These are phyloP conservation scores for Zygotorulaspora florentina DNA, from an alignment of 805 yeast species.

Conservation along the genomic window DNA sequence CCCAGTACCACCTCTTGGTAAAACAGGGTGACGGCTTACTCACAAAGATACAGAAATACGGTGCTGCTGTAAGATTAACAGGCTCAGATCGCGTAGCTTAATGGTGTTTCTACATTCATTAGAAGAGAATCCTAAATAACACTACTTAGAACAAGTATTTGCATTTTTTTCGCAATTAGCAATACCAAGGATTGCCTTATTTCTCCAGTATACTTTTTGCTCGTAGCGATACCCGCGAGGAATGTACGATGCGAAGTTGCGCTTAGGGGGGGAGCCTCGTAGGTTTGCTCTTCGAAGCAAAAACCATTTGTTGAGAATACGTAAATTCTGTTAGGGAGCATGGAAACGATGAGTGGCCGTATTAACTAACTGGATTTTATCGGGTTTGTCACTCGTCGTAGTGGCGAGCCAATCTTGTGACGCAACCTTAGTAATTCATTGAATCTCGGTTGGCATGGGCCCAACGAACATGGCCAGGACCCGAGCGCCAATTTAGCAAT, in stretches of 20 bases:
- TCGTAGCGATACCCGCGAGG: not conserved
- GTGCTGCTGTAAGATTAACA: slow-evolving; percentile 93
- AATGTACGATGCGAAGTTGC: not conserved
- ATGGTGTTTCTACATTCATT: not conserved
- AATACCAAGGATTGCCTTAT: no score
- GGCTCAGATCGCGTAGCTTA: slow-evolving; percentile 70
- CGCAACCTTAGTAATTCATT: no score
- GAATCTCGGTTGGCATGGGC: no score
- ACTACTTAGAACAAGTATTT: no score
- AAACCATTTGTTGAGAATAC: not conserved
- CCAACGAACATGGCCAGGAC: no score
- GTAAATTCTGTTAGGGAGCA: not conserved
- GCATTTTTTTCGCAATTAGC: no score
- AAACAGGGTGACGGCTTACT: slow-evolving; percentile 89
- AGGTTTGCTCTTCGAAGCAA: not conserved
- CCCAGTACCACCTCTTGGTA: slow-evolving; percentile 82
- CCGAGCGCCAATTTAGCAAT: no score
- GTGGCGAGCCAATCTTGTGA: no score
- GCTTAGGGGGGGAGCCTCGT: not conserved
- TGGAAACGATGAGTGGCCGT: no score
- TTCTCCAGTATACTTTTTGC: not conserved
- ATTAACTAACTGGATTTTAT: no score
- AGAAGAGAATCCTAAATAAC: no score
- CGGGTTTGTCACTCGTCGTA: no score
- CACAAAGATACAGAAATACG: slow-evolving; percentile 93